phyloP scores from a whole-genome alignment of 805 yeast species.

The Nakazawaea molendinolei region DNA sequence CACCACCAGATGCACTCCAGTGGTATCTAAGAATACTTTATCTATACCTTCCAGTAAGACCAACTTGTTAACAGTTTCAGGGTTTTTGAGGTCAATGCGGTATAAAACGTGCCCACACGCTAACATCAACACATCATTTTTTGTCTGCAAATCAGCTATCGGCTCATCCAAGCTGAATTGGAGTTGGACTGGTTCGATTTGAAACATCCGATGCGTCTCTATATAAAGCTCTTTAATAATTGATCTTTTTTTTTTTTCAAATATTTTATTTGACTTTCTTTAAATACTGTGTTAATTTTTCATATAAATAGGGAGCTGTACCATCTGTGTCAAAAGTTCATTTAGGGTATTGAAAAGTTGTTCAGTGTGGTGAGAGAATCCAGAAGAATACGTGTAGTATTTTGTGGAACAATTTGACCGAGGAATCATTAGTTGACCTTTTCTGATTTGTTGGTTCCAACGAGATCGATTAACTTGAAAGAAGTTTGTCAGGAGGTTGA shows the following conservation, averaged over 20 bases:
- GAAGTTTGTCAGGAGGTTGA: too few relatives aligned
- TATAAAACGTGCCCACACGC: conserved; percentile 48
- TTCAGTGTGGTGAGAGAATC: too few relatives aligned
- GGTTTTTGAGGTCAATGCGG: conserved; percentile 60
- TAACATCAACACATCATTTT: conserved; percentile 48
- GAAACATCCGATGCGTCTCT: conserved; percentile 5
- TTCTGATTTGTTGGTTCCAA: too few relatives aligned
- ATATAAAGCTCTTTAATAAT: background rate
- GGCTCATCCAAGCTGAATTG: conserved; percentile 15
- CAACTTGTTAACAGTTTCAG: conserved; percentile 47
- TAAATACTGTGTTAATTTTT: background rate
- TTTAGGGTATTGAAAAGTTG: too few relatives aligned
- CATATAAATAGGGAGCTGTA: too few relatives aligned
- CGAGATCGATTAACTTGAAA: too few relatives aligned
- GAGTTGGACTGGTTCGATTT: conserved; percentile 11
- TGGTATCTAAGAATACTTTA: conserved; percentile 36
- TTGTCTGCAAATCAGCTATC: conserved; percentile 45
- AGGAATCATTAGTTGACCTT: too few relatives aligned
- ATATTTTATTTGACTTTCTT: background rate
- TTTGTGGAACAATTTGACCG: too few relatives aligned
- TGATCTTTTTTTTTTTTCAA: background rate
- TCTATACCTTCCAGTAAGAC: conserved; percentile 27
- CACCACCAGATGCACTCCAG: conserved; percentile 46
- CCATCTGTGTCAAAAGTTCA: too few relatives aligned
- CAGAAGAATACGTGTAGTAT: too few relatives aligned